phyloP scores from a whole-genome alignment of 2,329 filamentous ascomycete genomes.

The Zymoseptoria passerinii region DNA sequence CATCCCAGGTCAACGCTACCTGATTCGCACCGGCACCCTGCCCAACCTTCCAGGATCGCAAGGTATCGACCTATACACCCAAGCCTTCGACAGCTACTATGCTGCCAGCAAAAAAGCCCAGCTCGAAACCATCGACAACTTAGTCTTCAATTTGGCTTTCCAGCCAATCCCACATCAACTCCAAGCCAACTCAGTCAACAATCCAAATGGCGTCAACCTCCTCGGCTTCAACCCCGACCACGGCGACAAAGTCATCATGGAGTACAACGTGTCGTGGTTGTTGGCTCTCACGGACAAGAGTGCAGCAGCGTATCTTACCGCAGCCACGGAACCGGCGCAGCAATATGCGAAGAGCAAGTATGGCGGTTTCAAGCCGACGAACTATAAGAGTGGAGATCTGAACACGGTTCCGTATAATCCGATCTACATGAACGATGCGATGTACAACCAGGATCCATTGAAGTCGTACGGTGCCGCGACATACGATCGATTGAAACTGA shows the following conservation, averaged over 20 bases:
- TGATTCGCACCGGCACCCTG: constrained; percentile 34
- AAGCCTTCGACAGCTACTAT: constrained; percentile 14
- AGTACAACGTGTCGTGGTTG: constrained; percentile 19
- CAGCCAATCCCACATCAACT: constrained; percentile 17
- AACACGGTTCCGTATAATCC: constrained; percentile 12
- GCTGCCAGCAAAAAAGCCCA: constrained; percentile 5
- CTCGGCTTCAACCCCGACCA: constrained; percentile 12
- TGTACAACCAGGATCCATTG: constrained; percentile 20
- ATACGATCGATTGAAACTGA: constrained; percentile 14
- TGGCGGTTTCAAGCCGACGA: constrained; percentile 11
- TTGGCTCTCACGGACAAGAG: constrained; percentile 7
- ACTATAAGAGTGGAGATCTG: constrained; percentile 16
- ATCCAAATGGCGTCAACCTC: constrained; percentile 14
- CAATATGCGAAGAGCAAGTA: constrained; percentile 15
- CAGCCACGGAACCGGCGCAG: constrained; percentile 13
- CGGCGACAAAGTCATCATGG: constrained; percentile 18
- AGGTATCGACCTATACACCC: constrained; percentile 14
- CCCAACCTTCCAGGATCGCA: constrained; percentile 23
- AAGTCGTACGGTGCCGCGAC: constrained; percentile 12
- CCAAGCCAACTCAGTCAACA: constrained; percentile 9
- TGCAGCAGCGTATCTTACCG: constrained; percentile 11
- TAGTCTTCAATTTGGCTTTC: constrained; percentile 14
- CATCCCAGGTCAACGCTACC: constrained; percentile 28
- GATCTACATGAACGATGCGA: constrained; percentile 22
- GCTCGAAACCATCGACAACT: constrained; percentile 9